Conservation (phyloP, 129 eudicot species). For the Chrysanthemum seticuspe region DNA sequence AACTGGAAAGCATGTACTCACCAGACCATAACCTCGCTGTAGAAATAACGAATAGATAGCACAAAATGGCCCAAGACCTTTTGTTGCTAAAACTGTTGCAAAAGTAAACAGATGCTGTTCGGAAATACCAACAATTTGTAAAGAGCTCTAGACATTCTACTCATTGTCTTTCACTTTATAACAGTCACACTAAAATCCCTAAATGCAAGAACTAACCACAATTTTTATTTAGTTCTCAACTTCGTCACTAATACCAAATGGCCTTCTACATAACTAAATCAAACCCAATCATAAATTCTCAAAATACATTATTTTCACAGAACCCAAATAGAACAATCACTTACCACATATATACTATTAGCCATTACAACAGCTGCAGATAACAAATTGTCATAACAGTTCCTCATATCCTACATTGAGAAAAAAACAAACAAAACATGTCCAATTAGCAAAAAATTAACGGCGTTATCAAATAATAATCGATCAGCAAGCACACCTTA, state of each 20-base stretch:
- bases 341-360: conserved; percentile 88
- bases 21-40: no score
- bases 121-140: background rate
- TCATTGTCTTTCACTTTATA: background rate
- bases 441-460: no score
- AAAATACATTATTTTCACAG: background rate
- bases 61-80: no score
- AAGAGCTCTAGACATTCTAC: background rate
- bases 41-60: no score
- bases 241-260: background rate
- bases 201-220: background rate
- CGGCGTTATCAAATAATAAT: no score
- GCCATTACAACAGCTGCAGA: conserved; percentile 92
- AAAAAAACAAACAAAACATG: no score
- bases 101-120: no score
- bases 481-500: no score
- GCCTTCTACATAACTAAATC: conserved; percentile 13
- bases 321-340: conserved; percentile 6
- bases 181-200: background rate
- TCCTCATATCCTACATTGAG: background rate
- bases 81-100: no score
- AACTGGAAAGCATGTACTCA: no score
- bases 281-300: background rate
- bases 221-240: background rate
- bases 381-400: conserved; percentile 75